Evolutionary conservation across 176 grass and related monocot genomes (phyloP).

Genomic region (Carex cristatella): DNA sequence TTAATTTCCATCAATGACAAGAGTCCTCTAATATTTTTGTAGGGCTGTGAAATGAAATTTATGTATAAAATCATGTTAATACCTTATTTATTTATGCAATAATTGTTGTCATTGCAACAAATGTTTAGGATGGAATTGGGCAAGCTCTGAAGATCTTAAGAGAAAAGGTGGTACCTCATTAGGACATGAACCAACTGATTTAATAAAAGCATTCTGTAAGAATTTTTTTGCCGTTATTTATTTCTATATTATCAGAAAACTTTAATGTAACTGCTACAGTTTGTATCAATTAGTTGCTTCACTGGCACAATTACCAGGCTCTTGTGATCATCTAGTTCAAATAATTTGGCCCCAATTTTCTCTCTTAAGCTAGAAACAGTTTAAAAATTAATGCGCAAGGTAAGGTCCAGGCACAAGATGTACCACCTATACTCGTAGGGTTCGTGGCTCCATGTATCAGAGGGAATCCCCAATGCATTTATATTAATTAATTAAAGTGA

Average conservation of each 20-base stretch:
- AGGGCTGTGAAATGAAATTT: not conserved
- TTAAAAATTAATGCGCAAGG: not conserved
- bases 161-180: conserved; percentile 36
- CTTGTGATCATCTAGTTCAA: not conserved
- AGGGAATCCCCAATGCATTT: conserved; percentile 10
- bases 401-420: not conserved
- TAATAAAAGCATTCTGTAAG: not conserved
- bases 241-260: not conserved
- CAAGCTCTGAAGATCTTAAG: conserved; percentile 53
- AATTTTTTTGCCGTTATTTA: too few species aligned
- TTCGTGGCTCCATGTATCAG: conserved; percentile 51
- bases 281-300: not conserved
- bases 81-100: not conserved
- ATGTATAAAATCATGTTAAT: not conserved
- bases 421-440: conserved; percentile 27
- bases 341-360: not conserved
- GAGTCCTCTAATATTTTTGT: not conserved
- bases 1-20: not conserved
- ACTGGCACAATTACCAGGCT: not conserved
- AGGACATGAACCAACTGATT: not conserved
- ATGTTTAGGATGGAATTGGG: conserved; percentile 53
- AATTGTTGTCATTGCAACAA: conserved; percentile 1
- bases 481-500: conserved; percentile 11
- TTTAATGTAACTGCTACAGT: not conserved
- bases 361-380: not conserved